Evolutionary conservation across 306 rosid genomes (phyloP), one percentile per base, ranked within the genome.

Genomic region (Arachis hypogaea): DNA sequence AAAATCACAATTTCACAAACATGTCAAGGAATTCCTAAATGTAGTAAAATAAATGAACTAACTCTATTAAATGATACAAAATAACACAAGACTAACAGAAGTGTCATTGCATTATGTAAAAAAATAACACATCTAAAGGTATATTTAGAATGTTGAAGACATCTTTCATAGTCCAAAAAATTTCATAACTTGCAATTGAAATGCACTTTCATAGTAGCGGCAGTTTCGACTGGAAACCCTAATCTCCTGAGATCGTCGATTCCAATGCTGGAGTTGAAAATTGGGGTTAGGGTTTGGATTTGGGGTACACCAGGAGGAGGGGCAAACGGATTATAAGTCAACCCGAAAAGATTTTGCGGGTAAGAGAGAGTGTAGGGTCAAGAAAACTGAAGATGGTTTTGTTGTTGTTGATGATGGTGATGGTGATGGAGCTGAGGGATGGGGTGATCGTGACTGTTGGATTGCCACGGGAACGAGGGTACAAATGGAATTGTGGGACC

Each of bases 301-400:
- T 66, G 84, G 3, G 83, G 69, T 11, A 73, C 67, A 33, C 72
- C 28, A 22, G 28, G 71, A 18, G 80, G 77, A 68, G 71, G 74
- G 12, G 86, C 79, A n/a, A 89, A 84, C 45, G 77, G 88, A 87
- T 77, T 88, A 52, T 88, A 96, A 50, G 83, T 82, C 36, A 94
- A 86, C 78, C 94, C 98, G 67, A 78, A 82, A 6, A 83, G 43
- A 57, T 63, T 84, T 9, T 84, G 79, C 41, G 73, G 81, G 75
- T 59, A 68, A 43, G 92, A 68, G 63, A 85, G 67, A 41, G 92
- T 51, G 70, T 83, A 87, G 43, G 90, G 78, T 92, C 96, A 93
- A 16, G 75, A 82, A 43, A 12, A 8, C 2, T 69, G 78, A 54
- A 69, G 57, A 9, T 62, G 63, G 70, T 44, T 50, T 0, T 41